Evolutionary conservation across 2,329 filamentous ascomycete genomes (phyloP), one percentile per base, ranked within the genome.

Genomic region (Blumeria graminis): DNA sequence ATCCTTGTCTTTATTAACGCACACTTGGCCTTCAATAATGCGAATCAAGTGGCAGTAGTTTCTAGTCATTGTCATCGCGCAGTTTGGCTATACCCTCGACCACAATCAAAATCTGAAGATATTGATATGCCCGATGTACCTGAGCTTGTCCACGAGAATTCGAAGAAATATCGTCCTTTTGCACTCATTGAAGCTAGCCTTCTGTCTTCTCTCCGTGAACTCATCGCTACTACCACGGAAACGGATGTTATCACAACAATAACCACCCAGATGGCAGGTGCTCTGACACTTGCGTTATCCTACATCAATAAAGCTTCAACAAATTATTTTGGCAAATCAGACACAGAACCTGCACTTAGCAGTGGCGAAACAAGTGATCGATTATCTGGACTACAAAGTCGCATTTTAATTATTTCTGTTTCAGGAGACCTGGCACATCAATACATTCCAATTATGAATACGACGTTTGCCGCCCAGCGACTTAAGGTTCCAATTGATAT

Each of bases 391-490:
- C 72, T 92, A 18, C 82, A 85, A 62, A 83, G 82, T 13, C 84
- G 92, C 58, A 94, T 98, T 64, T 76, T 98, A 56, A 81, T 96
- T 60, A 68, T 98, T 56, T 94, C 86, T 52, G 88, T 95, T 4
- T 94, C 86, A 51, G 87, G 76, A 45, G 85, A 90, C 63, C 78
- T 94, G 0, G 81, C 88, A 5, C 84, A 78, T 59, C 81, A 96
- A 69, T 98, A 98, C 71, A 98, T 98, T 57, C 84, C 90, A 0
- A 92, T 94, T 62, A 98, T 98, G 92, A 98, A 98, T 71, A 80
- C 84, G 63, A 94, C 96, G 59, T 98, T 98, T 69, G 92, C 92
- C 1, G 92, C 90, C 58, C 86, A 94, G 65, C 82, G 90, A 61
- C 77, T 88, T 56, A 79, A 80, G 63, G 87, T 98, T 60, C 86